These are phyloP conservation scores for Erigeron canadensis DNA, from an alignment of 129 eudicot species.

Conservation along the genomic window DNA sequence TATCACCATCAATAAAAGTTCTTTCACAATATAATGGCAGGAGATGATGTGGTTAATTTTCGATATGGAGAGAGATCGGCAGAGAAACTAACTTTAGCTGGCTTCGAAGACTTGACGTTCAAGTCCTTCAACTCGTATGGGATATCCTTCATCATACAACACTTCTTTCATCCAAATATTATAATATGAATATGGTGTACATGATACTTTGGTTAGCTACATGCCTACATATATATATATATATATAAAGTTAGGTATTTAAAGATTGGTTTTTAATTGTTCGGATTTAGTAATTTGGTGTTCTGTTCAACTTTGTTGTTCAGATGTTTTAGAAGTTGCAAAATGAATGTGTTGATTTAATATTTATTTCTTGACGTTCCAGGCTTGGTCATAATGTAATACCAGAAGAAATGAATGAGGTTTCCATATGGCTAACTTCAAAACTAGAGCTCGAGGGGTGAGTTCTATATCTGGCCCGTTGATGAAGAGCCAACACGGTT, in stretches of 20 bases:
- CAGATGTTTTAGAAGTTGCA: too few species aligned
- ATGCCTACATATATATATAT: too few species aligned
- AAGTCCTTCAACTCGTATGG: slow-evolving; percentile 62
- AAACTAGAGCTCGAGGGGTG: slow-evolving; percentile 53
- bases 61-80: slow-evolving; percentile 65
- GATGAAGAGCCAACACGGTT: neutral
- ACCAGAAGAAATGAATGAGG: slow-evolving; percentile 74
- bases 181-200: neutral
- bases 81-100: slow-evolving; percentile 47
- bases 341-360: neutral
- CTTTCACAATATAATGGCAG: slow-evolving; percentile 35
- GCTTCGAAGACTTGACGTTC: slow-evolving; percentile 68
- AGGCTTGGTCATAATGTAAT: slow-evolving; percentile 76
- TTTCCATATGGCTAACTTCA: slow-evolving; percentile 73
- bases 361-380: slow-evolving; percentile 11
- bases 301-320: too few species aligned
- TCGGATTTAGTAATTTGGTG: neutral
- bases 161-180: neutral
- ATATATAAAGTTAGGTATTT: too few species aligned
- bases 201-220: too few species aligned
- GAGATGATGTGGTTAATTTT: slow-evolving; percentile 67
- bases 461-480: slow-evolving; percentile 1
- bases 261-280: too few species aligned
- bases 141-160: neutral
- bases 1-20: neutral